phyloP scores from a whole-genome alignment of 306 rosid genomes.

The Inga leiocalycina region DNA sequence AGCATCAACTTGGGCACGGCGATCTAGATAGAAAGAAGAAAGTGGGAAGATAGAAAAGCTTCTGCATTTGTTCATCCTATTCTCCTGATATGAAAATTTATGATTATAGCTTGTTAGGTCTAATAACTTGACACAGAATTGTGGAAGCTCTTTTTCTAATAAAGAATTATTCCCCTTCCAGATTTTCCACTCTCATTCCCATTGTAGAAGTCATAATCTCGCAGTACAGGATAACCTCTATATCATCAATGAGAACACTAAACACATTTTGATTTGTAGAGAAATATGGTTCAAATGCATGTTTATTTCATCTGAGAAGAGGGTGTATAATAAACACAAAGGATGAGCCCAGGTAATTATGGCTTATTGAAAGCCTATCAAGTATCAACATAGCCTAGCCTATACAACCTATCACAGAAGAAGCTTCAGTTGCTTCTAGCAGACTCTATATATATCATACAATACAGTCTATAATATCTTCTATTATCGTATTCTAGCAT shows the following conservation, averaged over 20 bases:
- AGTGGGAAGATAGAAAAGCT: neutral
- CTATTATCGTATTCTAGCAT: neutral
- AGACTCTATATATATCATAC: neutral
- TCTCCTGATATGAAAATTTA: neutral
- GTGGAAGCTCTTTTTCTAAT: neutral
- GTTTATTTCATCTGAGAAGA: neutral
- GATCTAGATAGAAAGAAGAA: neutral
- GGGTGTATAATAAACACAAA: neutral
- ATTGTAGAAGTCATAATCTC: neutral
- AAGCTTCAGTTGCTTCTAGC: neutral
- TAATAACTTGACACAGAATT: neutral
- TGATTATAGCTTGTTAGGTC: neutral
- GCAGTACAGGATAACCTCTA: neutral
- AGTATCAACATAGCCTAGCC: neutral
- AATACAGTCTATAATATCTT: neutral
- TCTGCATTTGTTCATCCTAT: neutral
- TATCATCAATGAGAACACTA: slow-evolving; percentile 18
- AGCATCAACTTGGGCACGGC: neutral
- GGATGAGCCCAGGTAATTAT: neutral
- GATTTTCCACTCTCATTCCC: slow-evolving; percentile 1
- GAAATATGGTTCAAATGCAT: neutral
- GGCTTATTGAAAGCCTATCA: neutral
- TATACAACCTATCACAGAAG: neutral
- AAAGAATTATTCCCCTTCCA: neutral
- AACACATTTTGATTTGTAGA: neutral